Base-by-base conservation (phyloP, 768 basidiomycete species). In the Boletus rufocinnamomeus region DNA sequence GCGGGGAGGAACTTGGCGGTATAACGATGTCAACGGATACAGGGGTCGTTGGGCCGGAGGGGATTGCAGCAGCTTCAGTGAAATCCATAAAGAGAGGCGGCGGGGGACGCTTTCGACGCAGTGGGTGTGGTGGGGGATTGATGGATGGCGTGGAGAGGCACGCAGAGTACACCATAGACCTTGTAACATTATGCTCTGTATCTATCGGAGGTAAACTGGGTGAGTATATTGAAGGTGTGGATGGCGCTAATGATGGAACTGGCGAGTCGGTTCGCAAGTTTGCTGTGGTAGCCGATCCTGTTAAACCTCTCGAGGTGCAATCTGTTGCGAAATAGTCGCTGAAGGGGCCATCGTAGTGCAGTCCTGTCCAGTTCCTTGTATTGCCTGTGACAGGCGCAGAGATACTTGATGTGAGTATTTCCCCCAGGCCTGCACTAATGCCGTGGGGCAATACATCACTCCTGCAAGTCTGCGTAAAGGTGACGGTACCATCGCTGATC, bases 151-250 rank as follows among this genome's bases (percentile, higher is more conserved):
- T 10, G 25, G 32, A 17, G 27, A 46, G 34, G 17, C 52, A 47
- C 11, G 51, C 27, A 27, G 61, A 49, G 23, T 49, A 23, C 41
- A 57, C 21, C 17, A 52, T 35, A n/a, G 50, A 70, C 45, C 76
- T 75, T 17, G 35, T 51, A 17, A 11, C 17, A 5, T 53, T 16
- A 21, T 27, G n/a, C 37, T 57, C 57, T 8, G 28, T 44, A n/a
- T 73, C 72, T 38, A 54, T 62, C 16, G 72, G 71, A 27, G 78
- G 77, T 17, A 83, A 65, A 56, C 74, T 78, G 1, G 77, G 70
- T 10, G 82, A 79, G 61, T 83, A 82, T 30, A 82, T 76, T 0
- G 84, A 82, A 48, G 82, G 81, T 47, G 77, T 80, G 21, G 81
- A 81, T 47, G 75, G 77, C 43, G 77, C 69, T 28, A 69, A 64